Base-by-base conservation (phyloP, 2,329 filamentous ascomycete genomes). In the Curvularia eragrostidis region DNA sequence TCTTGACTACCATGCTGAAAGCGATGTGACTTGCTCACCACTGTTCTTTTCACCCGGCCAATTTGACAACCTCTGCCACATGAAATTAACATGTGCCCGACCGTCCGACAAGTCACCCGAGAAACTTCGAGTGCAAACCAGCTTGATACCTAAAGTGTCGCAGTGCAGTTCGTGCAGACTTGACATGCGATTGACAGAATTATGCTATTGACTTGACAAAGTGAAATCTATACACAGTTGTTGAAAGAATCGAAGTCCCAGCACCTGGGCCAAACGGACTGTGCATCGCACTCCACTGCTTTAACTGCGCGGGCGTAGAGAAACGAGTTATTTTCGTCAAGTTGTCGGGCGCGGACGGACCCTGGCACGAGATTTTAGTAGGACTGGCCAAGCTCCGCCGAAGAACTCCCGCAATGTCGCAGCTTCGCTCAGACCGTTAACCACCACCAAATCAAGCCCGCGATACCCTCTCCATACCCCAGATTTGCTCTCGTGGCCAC, bases 401-500 rank as follows among this genome's bases (percentile, higher is more conserved):
- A 66, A 63, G 62, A 65, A 63, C 47, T 54, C 51, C 64, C 64
- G 64, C 62, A 49, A 50, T 62, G 59, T 67, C 61, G 63, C 66
- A 66, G 63, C 65, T 64, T 67, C 54, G 58, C 52, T 61, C 63
- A 61, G 55, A 52, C 59, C 57, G 63, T 51, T 50, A 54, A 54
- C 61, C 61, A 62, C 56, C 62, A 64, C 61, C 65, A 63, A 61
- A 51, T 41, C 59, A 54, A 58, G 15, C 51, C 55, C 49, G 52
- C 62, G 54, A 64, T 55, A 60, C 54, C 54, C 54, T 54, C 52
- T 42, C 54, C 56, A 23, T 57, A 61, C 56, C 62, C 59, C 55
- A 61, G 58, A 58, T 49, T 49, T 61, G 56, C 62, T 62, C 64
- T 66, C 68, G 72, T 72, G 71, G 61, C 71, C 59, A 51, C 61